Conservation (phyloP, 768 basidiomycete species). For the Fistulinella prunicolor region DNA sequence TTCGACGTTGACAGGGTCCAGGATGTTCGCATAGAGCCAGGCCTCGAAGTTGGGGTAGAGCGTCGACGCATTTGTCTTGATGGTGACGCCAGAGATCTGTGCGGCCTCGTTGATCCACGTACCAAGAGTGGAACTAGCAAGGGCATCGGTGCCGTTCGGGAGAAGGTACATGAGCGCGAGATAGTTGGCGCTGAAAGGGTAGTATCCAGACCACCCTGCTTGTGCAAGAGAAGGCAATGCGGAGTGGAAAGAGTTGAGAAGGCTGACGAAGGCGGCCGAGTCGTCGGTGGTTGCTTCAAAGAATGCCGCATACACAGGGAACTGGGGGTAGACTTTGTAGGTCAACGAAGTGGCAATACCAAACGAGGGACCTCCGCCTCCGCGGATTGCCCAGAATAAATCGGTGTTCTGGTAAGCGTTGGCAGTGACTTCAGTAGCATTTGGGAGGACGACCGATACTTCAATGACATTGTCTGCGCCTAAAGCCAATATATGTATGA, state of each 20-base stretch:
- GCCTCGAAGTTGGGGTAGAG: background rate
- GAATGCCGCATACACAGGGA: conserved; percentile 28
- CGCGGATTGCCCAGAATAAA: conserved; percentile 34
- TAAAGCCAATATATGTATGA: no score
- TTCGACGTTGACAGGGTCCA: background rate
- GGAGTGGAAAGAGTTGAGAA: conserved; percentile 2
- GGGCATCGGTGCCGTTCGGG: background rate
- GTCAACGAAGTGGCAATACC: conserved; percentile 44
- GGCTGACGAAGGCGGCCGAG: background rate
- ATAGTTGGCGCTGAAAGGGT: background rate
- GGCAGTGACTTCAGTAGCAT: background rate
- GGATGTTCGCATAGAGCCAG: background rate
- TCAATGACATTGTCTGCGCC: background rate
- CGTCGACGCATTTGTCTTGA: background rate
- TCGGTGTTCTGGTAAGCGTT: conserved; percentile 30
- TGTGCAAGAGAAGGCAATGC: conserved; percentile 34
- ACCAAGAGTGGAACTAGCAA: background rate
- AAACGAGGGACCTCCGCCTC: conserved; percentile 5
- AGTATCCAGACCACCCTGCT: conserved; percentile 37
- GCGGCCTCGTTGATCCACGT: background rate
- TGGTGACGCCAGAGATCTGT: background rate
- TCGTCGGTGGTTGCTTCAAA: background rate
- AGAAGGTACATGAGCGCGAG: background rate
- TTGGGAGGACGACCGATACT: background rate
- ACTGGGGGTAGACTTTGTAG: conserved; percentile 38